Base-by-base conservation (phyloP, 164 flowering plant genomes). In the Vitis rotundifolia region DNA sequence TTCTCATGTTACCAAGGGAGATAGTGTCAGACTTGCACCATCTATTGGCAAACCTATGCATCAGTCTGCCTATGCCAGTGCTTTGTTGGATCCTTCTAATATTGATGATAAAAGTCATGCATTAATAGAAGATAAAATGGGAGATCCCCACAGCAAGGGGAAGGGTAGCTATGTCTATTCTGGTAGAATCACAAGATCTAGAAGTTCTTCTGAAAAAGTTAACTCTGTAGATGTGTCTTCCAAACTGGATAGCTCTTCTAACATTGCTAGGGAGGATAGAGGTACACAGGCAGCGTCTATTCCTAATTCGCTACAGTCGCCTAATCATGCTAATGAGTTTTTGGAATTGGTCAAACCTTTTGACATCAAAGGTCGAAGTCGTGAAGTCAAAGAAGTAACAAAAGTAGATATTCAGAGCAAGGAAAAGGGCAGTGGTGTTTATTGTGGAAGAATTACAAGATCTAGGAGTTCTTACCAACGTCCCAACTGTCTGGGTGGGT, bases 171-270 rank as follows among this genome's bases (percentile, higher is more conserved):
- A 29, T 28, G 44, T 61, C 16, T 55, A 53, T 64, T 67, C 56
- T 48, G 78, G 76, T 60, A 67, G 71, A 68, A 69, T 69, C 12
- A 68, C 79, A 52, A 74, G 77, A 56, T 74, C 79, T 37, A 59
- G 49, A 66, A 73, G 79, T 71, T 68, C 77, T 66, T 16, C 13
- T 29, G 61, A 53, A 44, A 59, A 62, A 14, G 61, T 64, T 8
- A 61, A 13, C 55, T n/a, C 22, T 58, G 61, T 11, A 10, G 22
- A 26, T 49, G 54, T 71, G 3, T n/a, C 56, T 76, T n/a, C 48
- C 16, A 55, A 57, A 51, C 59, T 12, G 51, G 66, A 29, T 51
- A 68, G 62, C 13, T 61, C 76, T 57, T 66, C 58, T 74, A 44
- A 8, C 55, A 54, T 69, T 68, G 66, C 63, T 29, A 29, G 54